These are phyloP conservation scores for Geotrichum reessii DNA, from an alignment of 1,139 yeast genomes.

Conservation along the genomic window DNA sequence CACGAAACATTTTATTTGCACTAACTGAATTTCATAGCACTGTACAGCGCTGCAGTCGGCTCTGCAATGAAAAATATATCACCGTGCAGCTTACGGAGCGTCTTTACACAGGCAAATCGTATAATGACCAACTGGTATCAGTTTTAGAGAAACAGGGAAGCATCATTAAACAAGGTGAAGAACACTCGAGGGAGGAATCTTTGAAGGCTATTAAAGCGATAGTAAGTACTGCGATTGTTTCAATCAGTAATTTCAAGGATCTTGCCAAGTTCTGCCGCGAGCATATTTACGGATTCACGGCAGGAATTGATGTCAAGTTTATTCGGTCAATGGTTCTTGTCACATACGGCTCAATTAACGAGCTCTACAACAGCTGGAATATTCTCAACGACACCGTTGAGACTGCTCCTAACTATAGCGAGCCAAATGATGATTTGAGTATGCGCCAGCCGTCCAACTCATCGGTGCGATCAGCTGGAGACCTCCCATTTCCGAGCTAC, in stretches of 20 bases:
- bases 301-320: conserved; percentile 58
- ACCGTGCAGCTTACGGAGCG: conserved; percentile 13
- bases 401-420: conserved; percentile 7
- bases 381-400: conserved; percentile 20
- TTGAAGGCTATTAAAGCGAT: conserved; percentile 14
- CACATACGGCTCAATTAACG: conserved; percentile 67
- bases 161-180: conserved; percentile 1
- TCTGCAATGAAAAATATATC: conserved; percentile 55
- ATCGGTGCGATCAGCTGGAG: not conserved
- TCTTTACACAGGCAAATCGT: conserved; percentile 19
- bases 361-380: conserved; percentile 66
- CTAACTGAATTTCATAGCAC: conserved; percentile 69
- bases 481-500: conserved; percentile 1
- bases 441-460: conserved; percentile 4
- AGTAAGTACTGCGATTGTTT: conserved; percentile 15
- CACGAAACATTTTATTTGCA: conserved; percentile 37
- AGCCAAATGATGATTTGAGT: not conserved
- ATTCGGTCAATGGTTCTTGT: conserved; percentile 69
- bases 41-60: conserved; percentile 58
- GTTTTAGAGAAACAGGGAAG: conserved; percentile 25
- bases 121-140: conserved; percentile 24
- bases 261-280: conserved; percentile 24
- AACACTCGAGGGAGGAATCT: conserved; percentile 12
- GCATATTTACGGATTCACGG: conserved; percentile 24
- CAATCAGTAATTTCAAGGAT: conserved; percentile 18